Percentiles rank a stretch among this genome's conserved stretches.
These are phyloP conservation scores for Scalesia atractyloides DNA, from an alignment of 129 eudicot species.

Conservation along the genomic window DNA sequence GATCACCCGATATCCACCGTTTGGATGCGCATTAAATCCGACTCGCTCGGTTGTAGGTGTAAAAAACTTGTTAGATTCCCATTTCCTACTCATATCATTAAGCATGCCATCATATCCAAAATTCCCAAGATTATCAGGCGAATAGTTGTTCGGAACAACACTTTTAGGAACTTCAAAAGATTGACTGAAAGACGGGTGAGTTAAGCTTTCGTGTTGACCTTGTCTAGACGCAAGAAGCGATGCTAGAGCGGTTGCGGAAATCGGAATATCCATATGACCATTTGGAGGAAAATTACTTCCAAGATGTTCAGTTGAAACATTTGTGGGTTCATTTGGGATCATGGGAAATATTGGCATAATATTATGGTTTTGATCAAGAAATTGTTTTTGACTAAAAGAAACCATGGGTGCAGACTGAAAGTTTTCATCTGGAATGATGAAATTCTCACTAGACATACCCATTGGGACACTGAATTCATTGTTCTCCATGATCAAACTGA, in stretches of 20 bases:
- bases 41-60: slow-evolving; percentile 28
- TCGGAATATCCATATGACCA: slow-evolving; percentile 43
- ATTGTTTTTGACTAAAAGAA: slow-evolving; percentile 39
- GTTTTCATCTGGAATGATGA: slow-evolving; percentile 39
- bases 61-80: slow-evolving; percentile 50
- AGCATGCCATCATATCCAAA: slow-evolving; percentile 39
- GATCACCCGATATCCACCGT: slow-evolving; percentile 52
- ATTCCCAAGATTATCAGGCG: slow-evolving; percentile 25
- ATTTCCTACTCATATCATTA: slow-evolving; percentile 47
- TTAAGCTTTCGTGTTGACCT: slow-evolving; percentile 31
- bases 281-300: slow-evolving; percentile 29
- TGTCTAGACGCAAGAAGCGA: slow-evolving; percentile 51
- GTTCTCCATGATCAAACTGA: slow-evolving; percentile 45
- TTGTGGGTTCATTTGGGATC: slow-evolving; percentile 43
- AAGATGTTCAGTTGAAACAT: slow-evolving; percentile 29
- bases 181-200: slow-evolving; percentile 26
- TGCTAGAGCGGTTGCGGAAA: slow-evolving; percentile 48
- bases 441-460: slow-evolving; percentile 40
- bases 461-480: slow-evolving; percentile 39
- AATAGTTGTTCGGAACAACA: slow-evolving; percentile 23
- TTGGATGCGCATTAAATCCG: slow-evolving; percentile 32
- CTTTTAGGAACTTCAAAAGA: slow-evolving; percentile 18
- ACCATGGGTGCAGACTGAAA: slow-evolving; percentile 31
- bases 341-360: slow-evolving; percentile 45
- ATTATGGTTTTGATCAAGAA: slow-evolving; percentile 37